phyloP scores from a whole-genome alignment of 2,329 filamentous ascomycete genomes.

The Alternaria gansuensis region DNA sequence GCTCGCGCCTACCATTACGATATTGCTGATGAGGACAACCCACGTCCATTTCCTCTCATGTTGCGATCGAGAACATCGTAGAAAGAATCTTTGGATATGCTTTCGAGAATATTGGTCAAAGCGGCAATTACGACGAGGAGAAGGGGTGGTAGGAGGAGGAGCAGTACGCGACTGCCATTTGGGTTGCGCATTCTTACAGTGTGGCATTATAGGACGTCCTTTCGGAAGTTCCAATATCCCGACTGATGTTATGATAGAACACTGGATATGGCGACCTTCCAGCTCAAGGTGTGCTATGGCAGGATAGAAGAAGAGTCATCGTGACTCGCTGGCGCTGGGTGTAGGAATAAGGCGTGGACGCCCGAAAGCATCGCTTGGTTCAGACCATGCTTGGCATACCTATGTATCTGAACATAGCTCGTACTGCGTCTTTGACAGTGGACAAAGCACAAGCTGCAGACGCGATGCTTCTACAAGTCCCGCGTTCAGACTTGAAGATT shows the following conservation, averaged over 20 bases:
- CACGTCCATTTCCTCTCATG: conserved; percentile 42
- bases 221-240: not conserved
- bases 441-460: not conserved
- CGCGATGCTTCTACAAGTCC: not conserved
- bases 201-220: not conserved
- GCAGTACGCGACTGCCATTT: conserved; percentile 33
- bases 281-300: not conserved
- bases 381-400: conserved; percentile 6
- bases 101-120: conserved; percentile 39
- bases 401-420: not conserved
- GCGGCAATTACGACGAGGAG: conserved; percentile 36
- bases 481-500: not conserved
- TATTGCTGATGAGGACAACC: conserved; percentile 30
- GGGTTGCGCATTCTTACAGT: conserved; percentile 30
- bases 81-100: conserved; percentile 34
- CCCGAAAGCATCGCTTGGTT: conserved; percentile 5
- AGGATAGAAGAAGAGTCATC: not conserved
- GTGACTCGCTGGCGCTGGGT: conserved; percentile 2
- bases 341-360: not conserved
- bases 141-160: conserved; percentile 34
- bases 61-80: conserved; percentile 22
- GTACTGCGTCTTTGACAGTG: not conserved
- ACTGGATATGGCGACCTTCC: not conserved
- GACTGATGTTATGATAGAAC: not conserved
- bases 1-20: conserved; percentile 26